phyloP scores from a whole-genome alignment of 177 flowering plant genomes.

The Vitis hybrid region DNA sequence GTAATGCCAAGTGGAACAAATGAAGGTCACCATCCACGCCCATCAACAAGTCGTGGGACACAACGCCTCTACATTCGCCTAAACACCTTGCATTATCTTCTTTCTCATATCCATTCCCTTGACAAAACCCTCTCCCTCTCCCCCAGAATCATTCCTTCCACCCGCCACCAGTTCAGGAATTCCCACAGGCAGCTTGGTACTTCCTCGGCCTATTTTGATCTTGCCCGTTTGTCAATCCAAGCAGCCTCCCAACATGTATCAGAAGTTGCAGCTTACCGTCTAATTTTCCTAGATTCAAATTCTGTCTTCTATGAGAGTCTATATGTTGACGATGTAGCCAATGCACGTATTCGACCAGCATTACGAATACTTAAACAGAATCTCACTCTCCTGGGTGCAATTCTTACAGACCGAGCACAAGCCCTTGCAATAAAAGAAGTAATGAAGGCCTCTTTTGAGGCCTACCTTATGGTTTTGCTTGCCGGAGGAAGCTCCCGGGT shows the following conservation, averaged over 20 bases:
- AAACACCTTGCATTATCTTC: conserved; percentile 81
- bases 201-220: conserved; percentile 51
- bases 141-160: conserved; percentile 41
- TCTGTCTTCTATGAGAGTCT: conserved; percentile 66
- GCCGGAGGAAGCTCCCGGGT: conserved; percentile 72
- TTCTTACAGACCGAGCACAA: conserved; percentile 65
- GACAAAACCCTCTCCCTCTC: conserved; percentile 65
- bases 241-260: conserved; percentile 63
- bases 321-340: conserved; percentile 54
- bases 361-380: conserved; percentile 75
- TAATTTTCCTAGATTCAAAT: conserved; percentile 76
- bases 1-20: conserved; percentile 1
- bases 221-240: conserved; percentile 42
- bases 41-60: conserved; percentile 93
- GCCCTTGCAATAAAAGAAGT: conserved; percentile 73
- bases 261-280: conserved; percentile 83
- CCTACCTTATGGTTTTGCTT: conserved; percentile 78
- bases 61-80: conserved; percentile 95
- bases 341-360: conserved; percentile 68
- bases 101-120: conserved; percentile 59
- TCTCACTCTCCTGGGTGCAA: conserved; percentile 62
- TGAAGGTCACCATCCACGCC: conserved; percentile 61
- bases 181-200: conserved; percentile 23
- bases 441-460: conserved; percentile 84
- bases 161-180: conserved; percentile 21